Percentiles rank a stretch among this genome's conserved stretches.
Conservation (phyloP, 345 rosid species). For the Raphanus raphanistrum region DNA sequence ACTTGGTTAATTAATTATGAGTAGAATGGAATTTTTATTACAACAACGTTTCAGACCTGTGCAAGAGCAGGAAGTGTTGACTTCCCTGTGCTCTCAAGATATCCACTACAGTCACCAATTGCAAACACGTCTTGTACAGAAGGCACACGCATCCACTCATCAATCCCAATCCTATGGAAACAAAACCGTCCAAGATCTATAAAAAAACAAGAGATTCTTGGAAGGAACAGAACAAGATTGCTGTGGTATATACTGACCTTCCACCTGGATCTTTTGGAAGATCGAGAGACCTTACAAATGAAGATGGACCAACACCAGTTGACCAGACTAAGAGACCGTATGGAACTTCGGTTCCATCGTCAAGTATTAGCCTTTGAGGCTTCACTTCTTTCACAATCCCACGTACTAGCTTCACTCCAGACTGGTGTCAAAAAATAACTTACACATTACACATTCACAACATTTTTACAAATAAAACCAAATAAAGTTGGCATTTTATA, state of each 20-base stretch:
- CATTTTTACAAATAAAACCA: neutral
- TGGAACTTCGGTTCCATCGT: slow-evolving; percentile 78
- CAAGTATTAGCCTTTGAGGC: slow-evolving; percentile 72
- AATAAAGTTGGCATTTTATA: neutral
- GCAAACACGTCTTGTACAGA: slow-evolving; percentile 74
- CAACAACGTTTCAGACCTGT: slow-evolving; percentile 46
- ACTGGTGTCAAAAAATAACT: slow-evolving; percentile 50
- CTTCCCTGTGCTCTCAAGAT: slow-evolving; percentile 83
- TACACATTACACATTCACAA: neutral
- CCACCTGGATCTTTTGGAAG: slow-evolving; percentile 95
- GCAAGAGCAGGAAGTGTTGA: slow-evolving; percentile 97
- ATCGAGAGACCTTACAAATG: slow-evolving; percentile 66
- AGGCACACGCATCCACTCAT: slow-evolving; percentile 94
- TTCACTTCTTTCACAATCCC: slow-evolving; percentile 92
- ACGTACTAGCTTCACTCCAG: slow-evolving; percentile 91
- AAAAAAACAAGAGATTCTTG: too few species aligned
- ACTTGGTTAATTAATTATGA: neutral
- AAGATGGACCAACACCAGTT: slow-evolving; percentile 93
- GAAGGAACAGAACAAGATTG: neutral
- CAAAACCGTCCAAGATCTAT: slow-evolving; percentile 7
- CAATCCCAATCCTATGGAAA: slow-evolving; percentile 69
- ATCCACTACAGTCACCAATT: slow-evolving; percentile 97
- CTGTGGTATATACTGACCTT: slow-evolving; percentile 49
- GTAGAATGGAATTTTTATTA: neutral
- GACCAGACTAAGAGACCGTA: slow-evolving; percentile 93